These are phyloP conservation scores for Beauveria sp. DNA, from an alignment of 2,329 filamentous ascomycete species.

Conservation along the genomic window DNA sequence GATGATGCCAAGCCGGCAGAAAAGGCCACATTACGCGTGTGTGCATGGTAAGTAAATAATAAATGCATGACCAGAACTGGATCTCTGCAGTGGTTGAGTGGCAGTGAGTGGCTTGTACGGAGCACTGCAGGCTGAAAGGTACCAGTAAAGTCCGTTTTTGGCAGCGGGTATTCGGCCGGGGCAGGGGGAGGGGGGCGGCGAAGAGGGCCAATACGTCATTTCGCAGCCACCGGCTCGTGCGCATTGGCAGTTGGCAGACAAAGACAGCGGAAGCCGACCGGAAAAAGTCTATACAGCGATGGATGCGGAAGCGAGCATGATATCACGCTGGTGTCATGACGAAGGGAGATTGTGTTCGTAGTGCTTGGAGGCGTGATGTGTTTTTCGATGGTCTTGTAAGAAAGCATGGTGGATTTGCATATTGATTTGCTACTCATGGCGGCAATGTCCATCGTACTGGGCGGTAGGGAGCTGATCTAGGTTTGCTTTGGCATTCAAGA, in stretches of 20 bases:
- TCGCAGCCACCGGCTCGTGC: not conserved
- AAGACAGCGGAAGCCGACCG: not conserved
- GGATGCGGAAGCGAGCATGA: conserved; percentile 3
- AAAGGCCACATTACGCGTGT: too few relatives aligned
- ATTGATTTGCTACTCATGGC: too few relatives aligned
- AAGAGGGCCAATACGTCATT: conserved; percentile 1
- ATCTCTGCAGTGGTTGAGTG: too few relatives aligned
- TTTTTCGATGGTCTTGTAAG: too few relatives aligned
- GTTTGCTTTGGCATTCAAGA: too few relatives aligned
- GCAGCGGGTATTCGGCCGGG: not conserved
- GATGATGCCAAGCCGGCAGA: not conserved
- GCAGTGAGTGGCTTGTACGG: too few relatives aligned
- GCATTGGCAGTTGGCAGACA: not conserved
- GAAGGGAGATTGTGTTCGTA: not conserved
- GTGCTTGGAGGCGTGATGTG: too few relatives aligned
- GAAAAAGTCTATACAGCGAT: conserved; percentile 1
- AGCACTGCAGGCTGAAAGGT: too few relatives aligned
- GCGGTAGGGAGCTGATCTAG: too few relatives aligned
- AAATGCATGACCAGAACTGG: not conserved
- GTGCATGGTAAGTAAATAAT: not conserved
- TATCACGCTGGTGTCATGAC: conserved; percentile 2
- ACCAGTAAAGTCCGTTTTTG: conserved; percentile 3
- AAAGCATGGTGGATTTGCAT: too few relatives aligned
- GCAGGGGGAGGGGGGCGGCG: not conserved
- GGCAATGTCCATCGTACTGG: too few relatives aligned